Conservation (phyloP, 768 basidiomycete species). For the Termitomyces sp. region DNA sequence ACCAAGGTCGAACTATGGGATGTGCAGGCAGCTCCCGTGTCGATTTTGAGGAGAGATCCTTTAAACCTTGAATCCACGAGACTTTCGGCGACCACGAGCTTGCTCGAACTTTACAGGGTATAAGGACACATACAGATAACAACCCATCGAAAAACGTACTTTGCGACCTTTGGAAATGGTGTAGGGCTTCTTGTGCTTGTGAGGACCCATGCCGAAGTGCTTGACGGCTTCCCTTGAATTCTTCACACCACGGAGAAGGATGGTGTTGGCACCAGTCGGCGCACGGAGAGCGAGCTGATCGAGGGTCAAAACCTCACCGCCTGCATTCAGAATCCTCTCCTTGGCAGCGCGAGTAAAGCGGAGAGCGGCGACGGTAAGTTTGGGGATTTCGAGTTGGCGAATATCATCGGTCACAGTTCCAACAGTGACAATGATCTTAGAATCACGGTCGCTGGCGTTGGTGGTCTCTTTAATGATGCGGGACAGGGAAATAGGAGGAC, state of each 20-base stretch:
- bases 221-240: conserved; percentile 92
- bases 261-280: conserved; percentile 92
- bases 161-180: conserved; percentile 96
- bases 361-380: conserved; percentile 89
- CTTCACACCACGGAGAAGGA: conserved; percentile 88
- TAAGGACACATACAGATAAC: conserved; percentile 1
- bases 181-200: conserved; percentile 99
- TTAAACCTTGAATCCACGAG: conserved; percentile 93
- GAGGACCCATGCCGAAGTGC: conserved; percentile 98
- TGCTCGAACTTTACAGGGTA: conserved; percentile 73
- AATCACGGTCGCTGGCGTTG: conserved; percentile 54
- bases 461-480: conserved; percentile 81
- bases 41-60: conserved; percentile 24
- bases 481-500: conserved; percentile 93
- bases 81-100: conserved; percentile 98
- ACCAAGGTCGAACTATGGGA: conserved; percentile 18
- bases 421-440: conserved; percentile 86
- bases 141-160: conserved; percentile 28
- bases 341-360: conserved; percentile 90
- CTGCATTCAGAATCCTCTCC: conserved; percentile 93
- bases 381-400: conserved; percentile 80
- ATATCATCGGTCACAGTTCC: conserved; percentile 95
- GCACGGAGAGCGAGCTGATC: conserved; percentile 95
- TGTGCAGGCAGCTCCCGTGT: conserved; percentile 12
- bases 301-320: conserved; percentile 91